Evolutionary conservation across 805 yeast species (phyloP), one percentile per base, ranked within the genome.

Genomic region (Kazachstania bromeliacearum): DNA sequence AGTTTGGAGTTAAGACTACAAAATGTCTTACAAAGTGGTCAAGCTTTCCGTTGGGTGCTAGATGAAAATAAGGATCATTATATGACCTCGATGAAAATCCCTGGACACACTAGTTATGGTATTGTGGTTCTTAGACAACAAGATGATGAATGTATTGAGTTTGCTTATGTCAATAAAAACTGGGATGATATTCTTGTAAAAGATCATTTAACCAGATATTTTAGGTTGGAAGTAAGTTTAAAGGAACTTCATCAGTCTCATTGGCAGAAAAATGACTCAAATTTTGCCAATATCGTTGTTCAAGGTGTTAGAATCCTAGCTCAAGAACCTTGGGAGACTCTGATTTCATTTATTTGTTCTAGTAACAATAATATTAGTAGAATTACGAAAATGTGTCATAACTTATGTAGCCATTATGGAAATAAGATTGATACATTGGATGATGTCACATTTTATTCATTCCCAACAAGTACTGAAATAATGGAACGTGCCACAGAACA

Each of bases 311-410:
- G 98, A 21, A 85, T 89, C 43, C 67, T 92, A 19, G 68, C 88
- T 25, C 97, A 92, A 57, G 96, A 89, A 45, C 97, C 98, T 0
- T 92, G 97, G 97, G 98, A 92, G 47, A 85, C 89, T 29, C 64
- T 87, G 31, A 63, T 89, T 14, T 82, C 92, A 2, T 92, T 89
- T 45, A 92, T 92, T 8, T 92, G 97, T 60, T 85, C 95, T 2
- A 79, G 94, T n/a, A 92, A 92, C 58, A 92, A 92, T 60, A 92
- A 92, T 51, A 92, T 92, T 36, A 85, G 89, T 51, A 68, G 98
- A 25, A 92, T 92, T 31, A 81, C 95, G 2, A 79, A 80, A 49
- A 87, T 92, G 95, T 92, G 96, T 56, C 85, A 84, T 44, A 70
- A 70, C 31, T 62, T 92, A 25, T 79, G 95, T 51, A 48, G 62